Evolutionary conservation across 1,284 basidiomycete species (phyloP), one percentile per base, ranked within the genome.

Genomic region (Sanghuangporus sanghuang): DNA sequence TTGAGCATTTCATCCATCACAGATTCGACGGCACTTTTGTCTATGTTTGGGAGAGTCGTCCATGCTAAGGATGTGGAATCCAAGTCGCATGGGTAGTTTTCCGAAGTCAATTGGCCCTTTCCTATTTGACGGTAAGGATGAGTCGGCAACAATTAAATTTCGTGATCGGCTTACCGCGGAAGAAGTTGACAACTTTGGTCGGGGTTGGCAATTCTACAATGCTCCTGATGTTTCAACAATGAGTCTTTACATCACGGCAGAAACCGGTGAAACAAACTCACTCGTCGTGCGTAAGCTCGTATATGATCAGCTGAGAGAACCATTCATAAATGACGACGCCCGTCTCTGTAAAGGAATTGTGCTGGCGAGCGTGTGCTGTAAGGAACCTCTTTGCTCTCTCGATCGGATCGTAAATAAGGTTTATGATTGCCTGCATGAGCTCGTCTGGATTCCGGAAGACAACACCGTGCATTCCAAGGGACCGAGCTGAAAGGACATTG

Each of bases 401-500:
- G 4, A 79, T 66, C 1, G 84, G 82, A 67, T 84, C 77, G 9
- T 79, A 75, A 48, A 82, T 70, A n/a, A 81, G 71, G 60, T 81
- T 81, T 12, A 76, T 73, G 21, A 85, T 75, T 2, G 76, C 71
- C 6, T 78, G 79, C 40, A 76, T 74, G 44, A 83, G 78, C 16
- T 71, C 70, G 1, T 72, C 71, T 14, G 72, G 67, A 52, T 76
- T 70, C 57, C 81, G 76, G 61, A 81, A 85, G 21, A 84, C 74
- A 64, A 85, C 78, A 2, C 83, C 83, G 38, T 78, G 74, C 57
- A 85, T 74, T 6, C 85, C 85, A 14, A 85, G 72, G 0, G 83
- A 84, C 8, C 80, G 78, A 9, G 84, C 84, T 1, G 81, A 77
- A 11, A 84, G 69, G 6, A 86, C 80, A 64, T 85, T 86, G 67